Base-by-base conservation (phyloP, 202 grass and related monocot genomes). In the Musa balbisiana region DNA sequence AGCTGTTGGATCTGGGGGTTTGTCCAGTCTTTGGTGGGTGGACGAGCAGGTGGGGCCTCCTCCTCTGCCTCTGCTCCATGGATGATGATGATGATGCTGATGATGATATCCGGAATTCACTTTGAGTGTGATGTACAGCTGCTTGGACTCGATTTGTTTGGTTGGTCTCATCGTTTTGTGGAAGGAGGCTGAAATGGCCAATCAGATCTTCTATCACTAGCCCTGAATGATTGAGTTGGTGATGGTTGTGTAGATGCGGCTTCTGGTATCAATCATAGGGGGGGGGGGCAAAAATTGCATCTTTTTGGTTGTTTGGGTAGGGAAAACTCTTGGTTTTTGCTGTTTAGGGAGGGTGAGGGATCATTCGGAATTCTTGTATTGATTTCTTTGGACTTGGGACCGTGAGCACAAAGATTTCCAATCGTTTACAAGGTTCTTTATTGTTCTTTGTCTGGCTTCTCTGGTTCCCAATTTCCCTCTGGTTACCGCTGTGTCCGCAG, bases 391-490 rank as follows among this genome's bases (percentile, higher is more conserved):
- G 49, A 19, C 1, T 49, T 19, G 43, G 43, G 67, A 70, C 43
- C 12, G 19, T 51, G 67, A 20, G 20, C 1, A 50, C 51, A 51
- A 70, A 70, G 51, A n/a, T 54, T 27, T 27, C 51, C 52, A 24
- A 55, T 73, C 20, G 26, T 53, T 21, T 52, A 55, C 52, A 73
- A 73, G 52, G 71, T 70, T 70, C 71, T 55, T 5, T 73, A 25
- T 55, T 75, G 29, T 43, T 59, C 25, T 75, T 62, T 50, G 21
- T 62, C 54, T 75, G 73, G 72, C 49, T 75, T 29, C 73, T 13
- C 26, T 12, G 55, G 25, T 60, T 20, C 17, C 11, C 8, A 12
- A 8, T 69, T 1, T 14, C 1, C 27, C 27, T 21, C 9, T 49
- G 0, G 20, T 43, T 68, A 49, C 15, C 29, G 15, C 26, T 49